Percentiles rank a stretch among this genome's conserved stretches.
Conservation (phyloP, 2,329 filamentous ascomycete species). For the Colletotrichum truncatum region DNA sequence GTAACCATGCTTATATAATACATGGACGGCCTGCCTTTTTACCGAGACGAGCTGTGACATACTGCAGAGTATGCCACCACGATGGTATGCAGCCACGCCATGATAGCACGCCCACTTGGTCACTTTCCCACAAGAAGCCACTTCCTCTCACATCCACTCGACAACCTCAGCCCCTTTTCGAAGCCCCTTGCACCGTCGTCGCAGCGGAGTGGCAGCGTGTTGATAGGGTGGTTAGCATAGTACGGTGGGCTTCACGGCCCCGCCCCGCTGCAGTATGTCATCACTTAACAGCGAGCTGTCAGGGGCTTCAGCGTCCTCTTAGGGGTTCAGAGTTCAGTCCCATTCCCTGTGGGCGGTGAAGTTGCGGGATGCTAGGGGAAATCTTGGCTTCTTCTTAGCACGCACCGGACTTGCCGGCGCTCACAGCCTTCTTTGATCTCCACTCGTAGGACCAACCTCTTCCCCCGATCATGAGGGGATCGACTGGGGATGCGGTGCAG, state of each 20-base stretch:
- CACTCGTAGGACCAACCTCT: conserved; percentile 1
- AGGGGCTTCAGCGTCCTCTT: neutral
- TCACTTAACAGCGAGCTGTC: conserved; percentile 11
- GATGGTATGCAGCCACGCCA: too few species aligned
- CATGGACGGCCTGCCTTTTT: too few species aligned
- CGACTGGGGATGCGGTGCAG: neutral
- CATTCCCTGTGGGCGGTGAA: neutral
- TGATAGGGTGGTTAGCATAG: conserved; percentile 2
- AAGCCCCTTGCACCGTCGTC: conserved; percentile 8
- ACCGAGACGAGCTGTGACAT: neutral
- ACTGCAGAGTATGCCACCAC: neutral
- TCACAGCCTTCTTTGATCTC: conserved; percentile 15
- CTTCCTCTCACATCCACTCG: neutral
- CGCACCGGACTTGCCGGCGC: conserved; percentile 24
- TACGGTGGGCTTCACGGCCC: conserved; percentile 12
- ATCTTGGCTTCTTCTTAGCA: neutral
- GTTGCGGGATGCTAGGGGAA: neutral
- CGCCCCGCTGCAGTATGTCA: conserved; percentile 29
- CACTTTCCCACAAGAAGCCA: neutral
- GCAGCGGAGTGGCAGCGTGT: conserved; percentile 6
- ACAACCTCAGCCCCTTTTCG: conserved; percentile 3
- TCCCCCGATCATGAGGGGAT: neutral
- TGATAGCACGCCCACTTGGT: neutral
- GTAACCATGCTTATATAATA: neutral
- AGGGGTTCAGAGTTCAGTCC: neutral